phyloP scores from a whole-genome alignment of 2,329 filamentous ascomycete species.

The Trichoderma hamatum region DNA sequence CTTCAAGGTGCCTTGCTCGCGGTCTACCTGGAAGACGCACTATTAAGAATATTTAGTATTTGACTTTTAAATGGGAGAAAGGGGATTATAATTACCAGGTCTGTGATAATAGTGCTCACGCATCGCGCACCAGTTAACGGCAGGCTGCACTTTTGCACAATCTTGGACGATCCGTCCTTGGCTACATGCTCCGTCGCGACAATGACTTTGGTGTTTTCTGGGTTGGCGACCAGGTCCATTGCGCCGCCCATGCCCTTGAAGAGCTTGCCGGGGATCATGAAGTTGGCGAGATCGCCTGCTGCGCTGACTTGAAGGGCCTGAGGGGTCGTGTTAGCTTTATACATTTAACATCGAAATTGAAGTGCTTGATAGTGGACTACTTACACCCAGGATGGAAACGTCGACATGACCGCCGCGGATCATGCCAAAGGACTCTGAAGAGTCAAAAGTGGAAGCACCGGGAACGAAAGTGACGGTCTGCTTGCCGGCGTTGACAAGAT shows the following conservation, averaged over 20 bases:
- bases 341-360: background rate
- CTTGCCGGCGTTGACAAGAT: slow-evolving; percentile 85
- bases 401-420: slow-evolving; percentile 84
- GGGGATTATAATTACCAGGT: slow-evolving; percentile 59
- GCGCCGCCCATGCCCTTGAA: slow-evolving; percentile 86
- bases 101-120: slow-evolving; percentile 74
- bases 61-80: background rate
- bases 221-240: slow-evolving; percentile 74
- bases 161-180: slow-evolving; percentile 68
- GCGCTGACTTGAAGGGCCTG: slow-evolving; percentile 78
- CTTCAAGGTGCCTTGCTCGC: slow-evolving; percentile 62
- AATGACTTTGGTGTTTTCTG: slow-evolving; percentile 71
- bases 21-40: slow-evolving; percentile 72
- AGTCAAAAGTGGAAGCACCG: slow-evolving; percentile 77
- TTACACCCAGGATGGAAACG: slow-evolving; percentile 75
- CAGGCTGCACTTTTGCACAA: slow-evolving; percentile 64
- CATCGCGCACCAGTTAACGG: slow-evolving; percentile 67
- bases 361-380: slow-evolving; percentile 28
- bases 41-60: slow-evolving; percentile 34
- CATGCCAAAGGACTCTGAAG: slow-evolving; percentile 82
- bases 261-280: slow-evolving; percentile 86
- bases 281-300: slow-evolving; percentile 80
- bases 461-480: slow-evolving; percentile 81
- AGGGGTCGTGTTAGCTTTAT: slow-evolving; percentile 20
- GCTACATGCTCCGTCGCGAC: slow-evolving; percentile 71